Base-by-base conservation (phyloP, 1,284 basidiomycete genomes). In the Stygiomarasmius scandens region DNA sequence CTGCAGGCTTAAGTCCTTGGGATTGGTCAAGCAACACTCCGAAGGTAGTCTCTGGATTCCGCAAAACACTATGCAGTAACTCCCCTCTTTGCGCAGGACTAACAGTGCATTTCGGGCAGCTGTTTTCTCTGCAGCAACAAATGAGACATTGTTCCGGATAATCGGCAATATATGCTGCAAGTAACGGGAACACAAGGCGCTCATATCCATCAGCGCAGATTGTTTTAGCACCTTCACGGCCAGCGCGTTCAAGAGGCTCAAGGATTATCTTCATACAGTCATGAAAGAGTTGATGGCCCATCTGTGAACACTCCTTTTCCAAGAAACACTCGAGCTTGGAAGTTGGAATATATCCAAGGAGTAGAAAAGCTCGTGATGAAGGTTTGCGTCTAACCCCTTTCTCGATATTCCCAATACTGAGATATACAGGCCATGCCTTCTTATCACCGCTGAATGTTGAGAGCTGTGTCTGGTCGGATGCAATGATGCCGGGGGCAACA, bases 291-390 rank as follows among this genome's bases (percentile, higher is more conserved):
- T 54, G 22, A 58, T 67, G 49, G 32, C 63, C 44, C 9, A 32
- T 27, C 4, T 67, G 29, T 0, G 66, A 66, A 0, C 66, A 58
- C 19, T 52, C 56, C 1, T 62, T 54, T 23, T 69, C 55, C 0
- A 66, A 61, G 58, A 73, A 75, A 58, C 72, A 72, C 3, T 74
- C 69, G 0, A 80, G 67, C 54, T 79, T 77, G 0, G 64, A 49
- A 0, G 73, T 71, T 2, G 78, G 75, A 11, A 80, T 58, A 60
- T 80, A 80, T 0, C 71, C 77, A 3, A 81, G 48, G 0, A 81
- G 66, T 1, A 78, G 55, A 5, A 60, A 68, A 1, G 69, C 71
- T 10, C 63, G 67, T 2, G 49, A 22, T 1, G 67, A 67, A 0
- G 70, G 67, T 53, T 72, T 64, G 10, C 67, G 63, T 1, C 72